Evolutionary conservation across 2,329 filamentous ascomycete genomes (phyloP).

Genomic region (Calonectria ilicicola): DNA sequence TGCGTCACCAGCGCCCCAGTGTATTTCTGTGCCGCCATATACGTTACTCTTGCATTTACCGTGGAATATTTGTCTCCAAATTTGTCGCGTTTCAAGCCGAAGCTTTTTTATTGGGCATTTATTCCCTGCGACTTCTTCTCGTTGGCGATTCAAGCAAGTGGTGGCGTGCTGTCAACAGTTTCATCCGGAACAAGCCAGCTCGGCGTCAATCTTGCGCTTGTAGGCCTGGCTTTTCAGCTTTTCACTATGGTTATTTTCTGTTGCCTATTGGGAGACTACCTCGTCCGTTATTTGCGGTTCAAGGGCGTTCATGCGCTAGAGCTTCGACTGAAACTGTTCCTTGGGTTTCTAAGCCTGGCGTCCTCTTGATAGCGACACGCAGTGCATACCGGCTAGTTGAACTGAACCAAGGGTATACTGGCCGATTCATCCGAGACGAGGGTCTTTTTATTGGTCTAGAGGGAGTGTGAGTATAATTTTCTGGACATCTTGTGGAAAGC

Average conservation of each 20-base stretch:
- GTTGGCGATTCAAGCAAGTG: constrained; percentile 62
- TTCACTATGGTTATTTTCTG: constrained; percentile 59
- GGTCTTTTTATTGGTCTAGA: constrained; percentile 58
- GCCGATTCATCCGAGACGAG: constrained; percentile 59
- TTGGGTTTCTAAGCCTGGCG: constrained; percentile 61
- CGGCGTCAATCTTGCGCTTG: constrained; percentile 62
- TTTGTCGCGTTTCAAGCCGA: constrained; percentile 49
- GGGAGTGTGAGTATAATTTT: constrained; percentile 42
- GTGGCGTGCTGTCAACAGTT: constrained; percentile 57
- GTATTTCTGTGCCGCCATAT: constrained; percentile 52
- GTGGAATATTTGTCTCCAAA: constrained; percentile 47
- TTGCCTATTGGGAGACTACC: constrained; percentile 54
- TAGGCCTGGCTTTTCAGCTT: constrained; percentile 62
- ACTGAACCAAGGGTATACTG: constrained; percentile 65
- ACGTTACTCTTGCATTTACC: constrained; percentile 37
- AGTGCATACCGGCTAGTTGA: constrained; percentile 69
- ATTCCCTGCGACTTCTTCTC: constrained; percentile 63
- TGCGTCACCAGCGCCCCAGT: constrained; percentile 58
- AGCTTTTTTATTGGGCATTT: constrained; percentile 51
- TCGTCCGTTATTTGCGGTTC: constrained; percentile 43
- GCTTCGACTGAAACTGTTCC: constrained; percentile 21
- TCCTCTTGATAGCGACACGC: constrained; percentile 66
- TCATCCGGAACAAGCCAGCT: constrained; percentile 50
- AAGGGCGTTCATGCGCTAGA: neutral
- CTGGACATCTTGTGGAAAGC: neutral